phyloP scores from a whole-genome alignment of 164 flowering plant genomes.

The Akebia trifoliata region DNA sequence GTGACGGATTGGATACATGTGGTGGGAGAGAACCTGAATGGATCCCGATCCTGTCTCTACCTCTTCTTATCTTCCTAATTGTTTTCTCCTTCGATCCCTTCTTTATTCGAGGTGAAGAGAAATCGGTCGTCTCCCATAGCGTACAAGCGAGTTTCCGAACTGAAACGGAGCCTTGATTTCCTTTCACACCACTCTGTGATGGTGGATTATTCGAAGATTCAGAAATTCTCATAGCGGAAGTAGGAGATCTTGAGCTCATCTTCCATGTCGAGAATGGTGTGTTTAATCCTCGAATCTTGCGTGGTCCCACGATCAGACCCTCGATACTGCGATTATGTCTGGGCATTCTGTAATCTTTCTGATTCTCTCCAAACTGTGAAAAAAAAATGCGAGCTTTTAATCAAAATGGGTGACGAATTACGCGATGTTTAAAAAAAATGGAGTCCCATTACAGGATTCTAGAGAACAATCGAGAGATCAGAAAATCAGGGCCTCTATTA shows the following conservation, averaged over 20 bases:
- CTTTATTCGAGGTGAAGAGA: slow-evolving; percentile 46
- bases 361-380: too few species aligned
- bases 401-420: too few species aligned
- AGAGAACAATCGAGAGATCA: too few species aligned
- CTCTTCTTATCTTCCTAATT: slow-evolving; percentile 29
- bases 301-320: slow-evolving; percentile 34
- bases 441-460: too few species aligned
- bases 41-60: slow-evolving; percentile 29
- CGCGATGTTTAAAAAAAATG: too few species aligned
- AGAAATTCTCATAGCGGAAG: slow-evolving; percentile 26
- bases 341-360: too few species aligned
- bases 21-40: slow-evolving; percentile 65
- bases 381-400: too few species aligned
- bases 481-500: neutral
- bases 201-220: slow-evolving; percentile 39
- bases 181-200: slow-evolving; percentile 27
- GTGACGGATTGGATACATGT: slow-evolving; percentile 92
- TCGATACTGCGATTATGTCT: slow-evolving; percentile 40
- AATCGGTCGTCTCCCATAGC: slow-evolving; percentile 90
- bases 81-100: slow-evolving; percentile 32
- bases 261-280: slow-evolving; percentile 84
- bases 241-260: slow-evolving; percentile 41
- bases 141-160: slow-evolving; percentile 94
- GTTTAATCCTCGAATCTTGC: slow-evolving; percentile 68
- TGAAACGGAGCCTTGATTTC: slow-evolving; percentile 51